These are phyloP conservation scores for Vitis rotundifolia DNA, from an alignment of 164 flowering plant species.

Conservation along the genomic window DNA sequence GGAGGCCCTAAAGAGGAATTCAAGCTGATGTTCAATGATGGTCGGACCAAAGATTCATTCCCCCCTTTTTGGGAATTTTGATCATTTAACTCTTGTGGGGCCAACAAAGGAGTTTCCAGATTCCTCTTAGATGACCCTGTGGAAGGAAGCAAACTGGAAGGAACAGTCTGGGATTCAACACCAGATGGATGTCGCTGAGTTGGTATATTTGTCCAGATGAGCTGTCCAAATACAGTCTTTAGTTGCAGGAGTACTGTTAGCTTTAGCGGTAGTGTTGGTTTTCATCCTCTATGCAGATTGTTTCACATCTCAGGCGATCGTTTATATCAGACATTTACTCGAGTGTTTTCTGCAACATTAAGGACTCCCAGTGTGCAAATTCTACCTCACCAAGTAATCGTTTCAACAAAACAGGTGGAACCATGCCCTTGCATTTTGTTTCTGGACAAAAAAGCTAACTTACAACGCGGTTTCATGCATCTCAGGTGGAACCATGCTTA, in stretches of 20 bases:
- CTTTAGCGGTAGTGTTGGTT: conserved; percentile 35
- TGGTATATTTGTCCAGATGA: conserved; percentile 7
- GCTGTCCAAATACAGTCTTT: too few species aligned
- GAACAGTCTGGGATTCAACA: conserved; percentile 9
- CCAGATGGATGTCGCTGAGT: conserved; percentile 15
- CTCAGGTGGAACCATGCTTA: too few species aligned
- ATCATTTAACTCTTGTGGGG: conserved; percentile 10
- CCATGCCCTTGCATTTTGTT: conserved; percentile 63
- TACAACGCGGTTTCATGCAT: too few species aligned
- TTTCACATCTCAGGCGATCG: conserved; percentile 94
- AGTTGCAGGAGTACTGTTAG: too few species aligned
- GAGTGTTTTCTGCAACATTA: conserved; percentile 73
- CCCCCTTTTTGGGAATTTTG: conserved; percentile 16
- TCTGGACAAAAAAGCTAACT: conserved; percentile 73
- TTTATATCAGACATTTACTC: conserved; percentile 81
- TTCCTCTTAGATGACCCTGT: conserved; percentile 13
- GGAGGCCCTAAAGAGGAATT: conserved; percentile 30
- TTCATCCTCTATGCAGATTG: conserved; percentile 83
- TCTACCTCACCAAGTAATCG: conserved; percentile 67
- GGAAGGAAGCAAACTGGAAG: conserved; percentile 8
- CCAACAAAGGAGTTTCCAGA: conserved; percentile 8
- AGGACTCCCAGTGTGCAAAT: conserved; percentile 85
- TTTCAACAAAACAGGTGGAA: conserved; percentile 79
- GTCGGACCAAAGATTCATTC: conserved; percentile 18
- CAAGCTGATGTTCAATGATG: conserved; percentile 41